Conservation (phyloP, 768 basidiomycete genomes). For the Boletus barrowsii region DNA sequence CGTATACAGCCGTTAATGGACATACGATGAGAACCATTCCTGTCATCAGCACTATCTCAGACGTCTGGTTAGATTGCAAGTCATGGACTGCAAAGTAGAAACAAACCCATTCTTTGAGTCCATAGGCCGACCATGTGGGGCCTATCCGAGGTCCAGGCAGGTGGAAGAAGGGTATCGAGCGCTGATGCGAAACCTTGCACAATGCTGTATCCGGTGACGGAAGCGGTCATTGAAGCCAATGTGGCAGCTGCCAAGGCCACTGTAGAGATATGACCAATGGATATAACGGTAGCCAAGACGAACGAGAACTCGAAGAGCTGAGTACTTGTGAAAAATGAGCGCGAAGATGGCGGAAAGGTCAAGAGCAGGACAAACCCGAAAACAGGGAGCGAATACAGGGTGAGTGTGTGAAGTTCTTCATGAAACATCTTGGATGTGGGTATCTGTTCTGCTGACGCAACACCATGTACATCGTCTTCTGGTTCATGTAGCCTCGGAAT, state of each 20-base stretch:
- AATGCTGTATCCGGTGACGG: constrained; percentile 56
- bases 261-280: constrained; percentile 89
- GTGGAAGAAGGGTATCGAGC: constrained; percentile 90
- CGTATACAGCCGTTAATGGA: neutral
- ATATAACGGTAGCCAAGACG: constrained; percentile 77
- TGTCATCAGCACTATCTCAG: constrained; percentile 57
- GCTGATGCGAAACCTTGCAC: constrained; percentile 82
- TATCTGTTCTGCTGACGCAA: constrained; percentile 14
- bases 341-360: neutral
- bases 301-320: constrained; percentile 88
- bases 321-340: constrained; percentile 43
- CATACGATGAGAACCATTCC: constrained; percentile 56
- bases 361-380: constrained; percentile 50
- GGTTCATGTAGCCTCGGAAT: constrained; percentile 58
- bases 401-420: constrained; percentile 59
- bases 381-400: constrained; percentile 67
- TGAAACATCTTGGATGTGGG: constrained; percentile 38
- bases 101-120: constrained; percentile 83
- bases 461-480: constrained; percentile 22
- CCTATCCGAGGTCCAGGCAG: constrained; percentile 88
- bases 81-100: neutral
- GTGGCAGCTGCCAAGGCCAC: constrained; percentile 83
- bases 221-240: constrained; percentile 72
- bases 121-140: constrained; percentile 87
- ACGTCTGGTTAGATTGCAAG: constrained; percentile 2